Evolutionary conservation across 371 early-diverging fungal species (phyloP).

Genomic region (Zychaea mexicana): DNA sequence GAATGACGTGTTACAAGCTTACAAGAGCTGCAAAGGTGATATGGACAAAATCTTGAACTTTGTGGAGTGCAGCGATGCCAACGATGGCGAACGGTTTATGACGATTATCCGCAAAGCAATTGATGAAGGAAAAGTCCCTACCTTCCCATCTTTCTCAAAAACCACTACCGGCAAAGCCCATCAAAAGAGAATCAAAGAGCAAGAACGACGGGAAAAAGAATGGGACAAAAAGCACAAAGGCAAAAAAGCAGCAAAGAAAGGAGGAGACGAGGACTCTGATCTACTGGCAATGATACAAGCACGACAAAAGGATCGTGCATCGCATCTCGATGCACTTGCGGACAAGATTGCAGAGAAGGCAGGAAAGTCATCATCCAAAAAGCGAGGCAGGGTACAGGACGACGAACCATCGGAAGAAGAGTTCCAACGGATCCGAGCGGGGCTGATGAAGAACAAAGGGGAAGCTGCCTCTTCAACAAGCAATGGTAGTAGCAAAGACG

Average conservation of each 20-base stretch:
- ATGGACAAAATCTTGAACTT: constrained; percentile 70
- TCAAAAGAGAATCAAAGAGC: constrained; percentile 49
- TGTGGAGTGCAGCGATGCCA: constrained; percentile 64
- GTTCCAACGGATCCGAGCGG: constrained; percentile 57
- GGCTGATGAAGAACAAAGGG: constrained; percentile 38
- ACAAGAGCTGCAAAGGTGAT: constrained; percentile 69
- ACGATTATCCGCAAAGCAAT: constrained; percentile 70
- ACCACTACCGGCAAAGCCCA: constrained; percentile 56
- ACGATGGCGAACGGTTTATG: constrained; percentile 73
- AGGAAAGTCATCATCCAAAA: constrained; percentile 12
- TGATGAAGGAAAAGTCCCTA: constrained; percentile 50
- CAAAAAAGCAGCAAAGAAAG: constrained; percentile 44
- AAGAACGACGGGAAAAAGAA: constrained; percentile 57
- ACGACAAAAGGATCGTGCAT: constrained; percentile 34
- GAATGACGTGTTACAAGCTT: constrained; percentile 74
- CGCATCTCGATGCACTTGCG: constrained; percentile 50
- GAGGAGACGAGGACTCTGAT: constrained; percentile 18
- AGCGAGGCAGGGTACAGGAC: constrained; percentile 1
- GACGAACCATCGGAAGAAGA: constrained; percentile 66
- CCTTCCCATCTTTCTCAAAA: constrained; percentile 53
- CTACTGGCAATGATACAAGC: constrained; percentile 54
- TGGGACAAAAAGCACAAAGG: constrained; percentile 43
- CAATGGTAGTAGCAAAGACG: no score
- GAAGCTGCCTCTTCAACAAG: not conserved
- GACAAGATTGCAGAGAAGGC: constrained; percentile 44